phyloP scores from a whole-genome alignment of 208 protist genomes.

The Leishmania tarentolae region DNA sequence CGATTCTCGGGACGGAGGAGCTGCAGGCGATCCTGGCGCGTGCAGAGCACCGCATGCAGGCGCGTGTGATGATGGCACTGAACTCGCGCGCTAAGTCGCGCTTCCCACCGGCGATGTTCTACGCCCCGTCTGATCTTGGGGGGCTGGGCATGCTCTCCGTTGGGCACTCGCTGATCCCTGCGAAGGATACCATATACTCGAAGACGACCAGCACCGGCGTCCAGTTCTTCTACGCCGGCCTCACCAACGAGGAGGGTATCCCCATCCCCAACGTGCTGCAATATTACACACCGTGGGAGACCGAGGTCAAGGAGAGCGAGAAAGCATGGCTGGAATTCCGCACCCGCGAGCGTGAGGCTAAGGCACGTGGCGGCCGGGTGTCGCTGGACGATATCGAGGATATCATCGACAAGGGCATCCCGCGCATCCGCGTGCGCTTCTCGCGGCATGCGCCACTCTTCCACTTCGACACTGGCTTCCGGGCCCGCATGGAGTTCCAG shows the following conservation, averaged over 20 bases:
- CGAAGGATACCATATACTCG: constrained; percentile 98
- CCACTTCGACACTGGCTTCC: constrained; percentile 99
- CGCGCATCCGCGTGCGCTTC: constrained; percentile 99
- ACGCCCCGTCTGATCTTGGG: constrained; percentile 98
- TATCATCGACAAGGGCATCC: constrained; percentile 99
- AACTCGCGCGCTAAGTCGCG: constrained; percentile 99
- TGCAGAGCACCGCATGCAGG: constrained; percentile 99
- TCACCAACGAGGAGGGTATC: constrained; percentile 99
- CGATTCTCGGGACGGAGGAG: constrained; percentile 96
- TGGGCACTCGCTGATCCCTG: constrained; percentile 99
- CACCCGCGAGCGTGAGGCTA: constrained; percentile 97
- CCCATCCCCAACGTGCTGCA: constrained; percentile 99
- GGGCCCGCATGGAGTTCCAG: constrained; percentile 99
- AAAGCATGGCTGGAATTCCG: constrained; percentile 99
- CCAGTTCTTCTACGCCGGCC: constrained; percentile 99
- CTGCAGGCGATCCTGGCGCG: constrained; percentile 99
- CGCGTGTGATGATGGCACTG: constrained; percentile 99
- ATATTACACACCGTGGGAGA: constrained; percentile 99
- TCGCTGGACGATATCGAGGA: constrained; percentile 99
- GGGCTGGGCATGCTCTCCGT: constrained; percentile 99
- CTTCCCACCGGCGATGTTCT: constrained; percentile 99
- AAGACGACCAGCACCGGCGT: constrained; percentile 98
- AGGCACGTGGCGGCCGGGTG: constrained; percentile 96
- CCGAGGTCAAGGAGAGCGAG: constrained; percentile 99
- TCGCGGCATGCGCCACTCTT: constrained; percentile 99